Evolutionary conservation across 2,329 filamentous ascomycete genomes (phyloP), one percentile per base, ranked within the genome.

Genomic region (Leptographium wingfieldii): DNA sequence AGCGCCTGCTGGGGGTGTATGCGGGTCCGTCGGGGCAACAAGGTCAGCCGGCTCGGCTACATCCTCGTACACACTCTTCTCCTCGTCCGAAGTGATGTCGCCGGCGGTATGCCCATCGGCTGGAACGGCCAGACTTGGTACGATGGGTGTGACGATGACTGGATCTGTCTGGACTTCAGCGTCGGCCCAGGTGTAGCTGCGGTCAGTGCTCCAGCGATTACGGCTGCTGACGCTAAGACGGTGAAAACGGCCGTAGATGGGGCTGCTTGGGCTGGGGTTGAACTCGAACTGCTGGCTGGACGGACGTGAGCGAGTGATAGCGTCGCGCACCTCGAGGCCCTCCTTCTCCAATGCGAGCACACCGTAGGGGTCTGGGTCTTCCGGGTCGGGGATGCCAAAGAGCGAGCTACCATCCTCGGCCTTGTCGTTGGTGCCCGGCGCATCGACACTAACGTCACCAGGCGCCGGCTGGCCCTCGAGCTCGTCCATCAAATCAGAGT

Each of bases 321-420:
- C 72, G 12, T 74, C 72, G 6, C 68, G 67, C 10, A 74, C 70
- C 5, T 70, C 70, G 1, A 74, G 61, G 0, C 72, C 72, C 56
- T 74, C 66, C 46, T 67, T 69, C 58, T 73, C 69, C 6, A 74
- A 65, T 0, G 72, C 72, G 1, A 66, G 60, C 2, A 73, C 72
- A 1, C 72, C 72, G 49, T 68, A 74, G 0, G 72, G 72, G 61
- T 74, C 72, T 0, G 72, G 71, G 46, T 74, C 72, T 16, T 69
- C 67, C 3, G 66, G 68, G 9, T 72, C 69, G 0, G 72, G 72
- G n/a, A 74, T 67, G 14, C 72, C 72, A 57, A 74, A 74, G 0
- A 71, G 35, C 43, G 29, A 9, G 19, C 6, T 19, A 27, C 49
- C 31, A 9, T 27, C 27, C 27, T n/a, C 12, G 19, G 12, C n/a